Evolutionary conservation across 495 filamentous ascomycete species (phyloP).

Genomic region (Apodospora peruviana): DNA sequence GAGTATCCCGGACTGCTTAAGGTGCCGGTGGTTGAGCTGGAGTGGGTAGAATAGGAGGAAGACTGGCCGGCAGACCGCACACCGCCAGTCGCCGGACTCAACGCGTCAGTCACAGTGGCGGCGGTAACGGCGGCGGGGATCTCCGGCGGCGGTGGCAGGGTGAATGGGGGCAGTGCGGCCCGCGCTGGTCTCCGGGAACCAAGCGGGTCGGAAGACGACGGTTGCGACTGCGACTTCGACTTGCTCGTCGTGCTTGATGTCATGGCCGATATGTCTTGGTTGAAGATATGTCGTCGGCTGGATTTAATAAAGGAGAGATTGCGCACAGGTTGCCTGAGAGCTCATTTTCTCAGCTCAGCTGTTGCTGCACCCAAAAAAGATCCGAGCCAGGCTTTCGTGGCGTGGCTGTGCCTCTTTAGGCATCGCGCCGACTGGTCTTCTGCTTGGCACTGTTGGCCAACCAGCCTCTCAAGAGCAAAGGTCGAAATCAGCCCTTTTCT

Average conservation of each 20-base stretch:
- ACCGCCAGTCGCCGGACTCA: constrained; percentile 1
- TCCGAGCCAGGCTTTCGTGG: too few relatives aligned
- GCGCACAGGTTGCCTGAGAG: too few relatives aligned
- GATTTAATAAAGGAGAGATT: too few relatives aligned
- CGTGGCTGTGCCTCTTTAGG: too few relatives aligned
- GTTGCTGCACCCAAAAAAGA: background rate
- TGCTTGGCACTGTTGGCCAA: too few relatives aligned
- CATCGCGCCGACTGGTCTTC: too few relatives aligned
- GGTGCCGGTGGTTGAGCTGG: constrained; percentile 8
- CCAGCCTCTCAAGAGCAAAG: too few relatives aligned
- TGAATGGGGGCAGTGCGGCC: constrained; percentile 8
- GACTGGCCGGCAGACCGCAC: constrained; percentile 2
- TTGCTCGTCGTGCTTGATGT: too few relatives aligned
- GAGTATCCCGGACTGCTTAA: background rate
- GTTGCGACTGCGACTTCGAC: too few relatives aligned
- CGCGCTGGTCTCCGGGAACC: constrained; percentile 6
- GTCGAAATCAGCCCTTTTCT: too few relatives aligned
- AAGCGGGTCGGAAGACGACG: constrained; percentile 4
- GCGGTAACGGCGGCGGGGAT: constrained; percentile 1
- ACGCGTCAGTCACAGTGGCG: background rate
- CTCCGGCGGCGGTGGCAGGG: constrained; percentile 9
- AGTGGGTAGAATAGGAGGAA: constrained; percentile 9
- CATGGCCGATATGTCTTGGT: background rate
- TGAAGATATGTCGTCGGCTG: too few relatives aligned
- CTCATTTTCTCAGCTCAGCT: background rate